These are phyloP conservation scores for Rhodotorula babjevae DNA, from an alignment of 768 basidiomycete species.

Conservation along the genomic window DNA sequence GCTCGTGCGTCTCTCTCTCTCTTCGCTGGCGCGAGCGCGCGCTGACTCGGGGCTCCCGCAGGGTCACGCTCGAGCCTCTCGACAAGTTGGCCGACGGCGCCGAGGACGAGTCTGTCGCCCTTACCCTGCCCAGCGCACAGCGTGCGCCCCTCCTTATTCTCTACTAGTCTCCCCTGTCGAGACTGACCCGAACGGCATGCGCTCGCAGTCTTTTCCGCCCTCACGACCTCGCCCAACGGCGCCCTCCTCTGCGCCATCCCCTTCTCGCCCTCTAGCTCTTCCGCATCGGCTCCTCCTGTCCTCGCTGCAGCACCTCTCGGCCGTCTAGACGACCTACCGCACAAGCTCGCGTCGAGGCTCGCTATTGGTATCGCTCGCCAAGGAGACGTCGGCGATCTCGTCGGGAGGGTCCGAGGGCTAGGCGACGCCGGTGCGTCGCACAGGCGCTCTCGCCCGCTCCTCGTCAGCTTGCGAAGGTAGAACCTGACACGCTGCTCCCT, in stretches of 20 bases:
- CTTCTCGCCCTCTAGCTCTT: background rate
- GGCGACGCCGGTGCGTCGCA: background rate
- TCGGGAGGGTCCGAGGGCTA: background rate
- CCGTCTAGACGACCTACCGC: background rate
- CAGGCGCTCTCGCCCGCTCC: background rate
- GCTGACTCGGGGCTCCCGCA: background rate
- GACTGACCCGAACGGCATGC: no score
- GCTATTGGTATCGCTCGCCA: conserved; percentile 1
- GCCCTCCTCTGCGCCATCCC: conserved; percentile 9
- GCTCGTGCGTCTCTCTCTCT: background rate
- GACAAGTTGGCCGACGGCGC: background rate
- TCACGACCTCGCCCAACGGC: conserved; percentile 9
- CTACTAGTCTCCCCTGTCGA: no score
- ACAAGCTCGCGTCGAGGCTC: background rate
- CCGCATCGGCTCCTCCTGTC: background rate
- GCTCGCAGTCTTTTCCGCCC: background rate
- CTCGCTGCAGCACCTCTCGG: conserved; percentile 1
- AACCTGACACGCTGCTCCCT: background rate
- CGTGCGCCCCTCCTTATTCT: background rate
- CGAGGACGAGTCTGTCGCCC: background rate
- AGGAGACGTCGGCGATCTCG: background rate
- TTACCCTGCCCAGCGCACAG: background rate
- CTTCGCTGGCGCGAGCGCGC: background rate
- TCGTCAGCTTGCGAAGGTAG: background rate
- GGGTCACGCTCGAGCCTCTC: conserved; percentile 7